These are phyloP conservation scores for Carpinus fangiana DNA, from an alignment of 306 rosid genomes.

Conservation along the genomic window DNA sequence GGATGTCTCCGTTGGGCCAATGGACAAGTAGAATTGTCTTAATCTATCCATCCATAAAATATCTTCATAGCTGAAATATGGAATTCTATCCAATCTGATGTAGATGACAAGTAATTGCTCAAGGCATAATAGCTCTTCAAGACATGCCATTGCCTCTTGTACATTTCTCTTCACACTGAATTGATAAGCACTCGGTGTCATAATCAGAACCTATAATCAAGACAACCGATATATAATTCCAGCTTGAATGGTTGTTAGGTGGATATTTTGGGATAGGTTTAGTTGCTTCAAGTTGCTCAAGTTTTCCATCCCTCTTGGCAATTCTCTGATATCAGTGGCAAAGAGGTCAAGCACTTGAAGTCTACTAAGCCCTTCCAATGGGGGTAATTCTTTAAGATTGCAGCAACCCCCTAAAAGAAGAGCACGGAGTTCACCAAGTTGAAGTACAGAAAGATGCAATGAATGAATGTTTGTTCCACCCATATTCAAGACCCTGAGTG, in stretches of 20 bases:
- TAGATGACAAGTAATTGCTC: constrained; percentile 4
- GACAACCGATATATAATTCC: constrained; percentile 16
- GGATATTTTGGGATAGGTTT: neutral
- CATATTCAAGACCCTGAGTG: constrained; percentile 14
- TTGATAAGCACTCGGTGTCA: constrained; percentile 2
- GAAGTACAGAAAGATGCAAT: constrained; percentile 27
- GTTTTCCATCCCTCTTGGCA: constrained; percentile 14
- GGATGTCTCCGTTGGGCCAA: constrained; percentile 3
- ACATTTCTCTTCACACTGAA: neutral
- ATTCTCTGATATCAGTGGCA: constrained; percentile 5
- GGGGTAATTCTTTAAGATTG: neutral
- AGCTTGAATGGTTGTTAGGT: constrained; percentile 5
- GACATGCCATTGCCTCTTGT: neutral
- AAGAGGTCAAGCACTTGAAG: constrained; percentile 23
- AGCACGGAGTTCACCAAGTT: constrained; percentile 17
- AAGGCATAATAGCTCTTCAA: constrained; percentile 18
- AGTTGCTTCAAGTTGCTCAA: constrained; percentile 10
- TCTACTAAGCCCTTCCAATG: constrained; percentile 2
- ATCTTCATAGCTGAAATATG: neutral
- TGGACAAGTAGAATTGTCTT: constrained; percentile 8
- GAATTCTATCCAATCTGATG: constrained; percentile 17
- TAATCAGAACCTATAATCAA: constrained; percentile 14
- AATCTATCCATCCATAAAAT: constrained; percentile 16
- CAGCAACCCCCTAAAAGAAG: constrained; percentile 9
- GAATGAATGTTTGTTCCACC: constrained; percentile 1